These are phyloP conservation scores for Chalaropsis ovoidea DNA, from an alignment of 2,329 filamentous ascomycete genomes.

Conservation along the genomic window DNA sequence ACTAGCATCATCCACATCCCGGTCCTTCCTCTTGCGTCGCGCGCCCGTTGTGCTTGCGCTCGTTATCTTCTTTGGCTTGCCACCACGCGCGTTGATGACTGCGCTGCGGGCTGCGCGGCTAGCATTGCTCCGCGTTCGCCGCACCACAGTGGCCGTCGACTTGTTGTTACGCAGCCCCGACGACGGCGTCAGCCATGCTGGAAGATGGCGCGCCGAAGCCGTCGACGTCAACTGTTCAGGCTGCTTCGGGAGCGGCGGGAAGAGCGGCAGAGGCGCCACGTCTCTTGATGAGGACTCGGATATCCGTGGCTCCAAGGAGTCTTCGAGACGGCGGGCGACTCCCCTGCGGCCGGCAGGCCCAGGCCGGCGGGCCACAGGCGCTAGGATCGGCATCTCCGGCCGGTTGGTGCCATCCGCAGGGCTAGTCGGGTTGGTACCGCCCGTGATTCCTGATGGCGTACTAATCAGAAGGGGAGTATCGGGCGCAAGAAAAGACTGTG, in stretches of 20 bases:
- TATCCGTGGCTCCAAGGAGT: constrained; percentile 38
- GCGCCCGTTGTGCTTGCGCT: constrained; percentile 17
- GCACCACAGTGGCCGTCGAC: constrained; percentile 34
- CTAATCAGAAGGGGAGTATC: constrained; percentile 43
- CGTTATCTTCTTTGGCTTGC: constrained; percentile 34
- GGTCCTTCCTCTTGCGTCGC: constrained; percentile 30
- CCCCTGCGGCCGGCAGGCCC: constrained; percentile 33
- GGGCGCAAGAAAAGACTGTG: neutral
- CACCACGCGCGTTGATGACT: constrained; percentile 52
- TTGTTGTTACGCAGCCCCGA: neutral
- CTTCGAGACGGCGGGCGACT: constrained; percentile 42
- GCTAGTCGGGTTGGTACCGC: constrained; percentile 27
- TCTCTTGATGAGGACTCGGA: constrained; percentile 5
- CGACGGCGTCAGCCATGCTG: constrained; percentile 13
- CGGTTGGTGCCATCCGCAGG: constrained; percentile 31
- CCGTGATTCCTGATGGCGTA: constrained; percentile 46
- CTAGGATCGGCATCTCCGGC: constrained; percentile 40
- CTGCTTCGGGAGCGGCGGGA: constrained; percentile 15
- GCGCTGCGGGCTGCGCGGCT: constrained; percentile 43
- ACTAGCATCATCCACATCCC: constrained; percentile 36
- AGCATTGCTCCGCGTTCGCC: constrained; percentile 44
- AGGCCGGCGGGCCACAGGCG: constrained; percentile 45
- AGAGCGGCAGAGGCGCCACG: constrained; percentile 18
- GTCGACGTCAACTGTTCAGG: neutral
- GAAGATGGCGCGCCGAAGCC: constrained; percentile 6